Base-by-base conservation (phyloP, 345 rosid genomes). In the thale cress (Arabidopsis thaliana) region DNA sequence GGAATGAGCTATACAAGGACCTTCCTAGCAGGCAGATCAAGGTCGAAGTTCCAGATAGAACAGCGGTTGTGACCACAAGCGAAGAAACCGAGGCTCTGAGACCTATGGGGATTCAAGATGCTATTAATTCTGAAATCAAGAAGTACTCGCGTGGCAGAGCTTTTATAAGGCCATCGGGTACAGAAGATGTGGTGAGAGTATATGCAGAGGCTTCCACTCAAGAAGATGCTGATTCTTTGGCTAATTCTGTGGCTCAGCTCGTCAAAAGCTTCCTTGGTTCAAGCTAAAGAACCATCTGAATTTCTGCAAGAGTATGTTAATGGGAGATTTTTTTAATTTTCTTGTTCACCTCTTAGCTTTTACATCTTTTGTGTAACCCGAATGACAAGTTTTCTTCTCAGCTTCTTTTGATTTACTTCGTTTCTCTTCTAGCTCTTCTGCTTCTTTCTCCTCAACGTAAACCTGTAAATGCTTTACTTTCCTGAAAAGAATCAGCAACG, bases 181-280 rank as follows among this genome's bases (percentile, higher is more conserved):
- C 99, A 5, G 98, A 95, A 82, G 99, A 95, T 78, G 97, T 92
- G 13, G 69, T 92, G 65, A 92, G 94, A 22, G 97, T 90, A 11
- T 95, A 95, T 82, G 94, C 99, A 0, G 99, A 95, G 80, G 97
- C 99, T 40, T 83, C 94, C 8, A 86, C 89, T 1, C 93, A 95
- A 73, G 96, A 85, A 74, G 87, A 76, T 77, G 97, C 91, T 22
- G 97, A 90, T 65, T 77, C 82, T 74, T 86, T 92, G 55, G 97
- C 91, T 48, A 73, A 79, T 53, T 85, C 90, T 60, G 91, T 90
- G 22, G 89, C 91, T 36, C 74, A 83, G 79, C 82, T 90, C 46
- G 96, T 83, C 30, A 89, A 89, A 71, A 75, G 63, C 61, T 81
- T 81, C 78, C 86, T 90, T n/a, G 96, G 90, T 65, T 80, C 52